Evolutionary conservation across 2,329 filamentous ascomycete genomes (phyloP), one percentile per base, ranked within the genome.

Genomic region (Saccharata proteae): DNA sequence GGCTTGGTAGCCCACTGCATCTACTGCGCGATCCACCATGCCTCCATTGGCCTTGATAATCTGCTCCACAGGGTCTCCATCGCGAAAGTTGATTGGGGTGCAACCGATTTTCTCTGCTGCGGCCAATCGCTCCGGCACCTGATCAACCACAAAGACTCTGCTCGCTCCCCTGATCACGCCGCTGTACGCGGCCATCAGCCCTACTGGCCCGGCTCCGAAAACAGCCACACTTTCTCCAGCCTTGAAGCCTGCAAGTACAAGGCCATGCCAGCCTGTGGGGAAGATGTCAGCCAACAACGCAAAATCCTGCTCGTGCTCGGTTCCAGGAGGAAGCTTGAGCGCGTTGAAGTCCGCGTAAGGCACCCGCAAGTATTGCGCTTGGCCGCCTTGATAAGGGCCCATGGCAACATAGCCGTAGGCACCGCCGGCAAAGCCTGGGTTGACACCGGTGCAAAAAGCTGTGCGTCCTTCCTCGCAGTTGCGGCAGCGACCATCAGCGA

Each of bases 331-430:
- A 2, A 80, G 54, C 32, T 67, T 67, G 18, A 80, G 50, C 5
- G 69, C 69, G 37, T 79, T 79, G 54, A 77, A 77, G 44, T 79
- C 75, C 1, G 74, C 75, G 35, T 71, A 78, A 0, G 75, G 75
- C 2, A 79, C 68, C 3, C 72, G 62, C 12, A 79, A 54, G 36
- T 73, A 79, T 45, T 79, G 71, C 3, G 74, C 75, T 45, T 77
- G 70, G 10, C 69, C 67, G 35, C 64, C 66, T 33, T 64, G 59
- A 37, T 65, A 67, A 2, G 60, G 60, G 1, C 71, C 71, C 69
- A 72, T 71, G 8, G 66, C 59, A n/a, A 77, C 72, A 42, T 77
- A 72, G 5, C 72, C 69, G 34, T 73, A 74, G 13, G 69, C 68
- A 6, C 68, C 69, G 5, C 69, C 70, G 2, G 69, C 69, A 40